These are phyloP conservation scores for Exophiala sp. DNA, from an alignment of 2,329 filamentous ascomycete species.

Conservation along the genomic window DNA sequence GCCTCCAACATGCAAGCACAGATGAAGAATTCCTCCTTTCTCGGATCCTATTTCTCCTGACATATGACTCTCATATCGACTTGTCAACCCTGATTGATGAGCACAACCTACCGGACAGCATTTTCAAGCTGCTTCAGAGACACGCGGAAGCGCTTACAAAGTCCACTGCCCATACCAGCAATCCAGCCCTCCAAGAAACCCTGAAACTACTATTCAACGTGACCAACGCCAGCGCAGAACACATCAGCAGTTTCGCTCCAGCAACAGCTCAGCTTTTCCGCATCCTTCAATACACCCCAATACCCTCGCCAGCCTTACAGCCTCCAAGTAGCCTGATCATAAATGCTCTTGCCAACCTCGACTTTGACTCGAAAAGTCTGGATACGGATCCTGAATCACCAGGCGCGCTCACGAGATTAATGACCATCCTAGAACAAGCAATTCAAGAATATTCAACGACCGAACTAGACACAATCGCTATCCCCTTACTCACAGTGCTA, in stretches of 20 bases:
- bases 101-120: slow-evolving; percentile 63
- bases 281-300: slow-evolving; percentile 62
- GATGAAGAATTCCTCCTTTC: slow-evolving; percentile 85
- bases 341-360: slow-evolving; percentile 77
- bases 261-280: slow-evolving; percentile 68
- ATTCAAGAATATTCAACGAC: slow-evolving; percentile 61
- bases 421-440: slow-evolving; percentile 66
- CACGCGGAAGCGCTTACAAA: slow-evolving; percentile 57
- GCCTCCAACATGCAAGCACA: slow-evolving; percentile 66
- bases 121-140: slow-evolving; percentile 66
- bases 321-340: slow-evolving; percentile 68
- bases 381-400: slow-evolving; percentile 51
- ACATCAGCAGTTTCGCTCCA: slow-evolving; percentile 60
- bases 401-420: slow-evolving; percentile 60
- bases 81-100: slow-evolving; percentile 63
- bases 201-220: slow-evolving; percentile 88
- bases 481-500: slow-evolving; percentile 72
- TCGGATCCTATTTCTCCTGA: slow-evolving; percentile 75
- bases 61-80: slow-evolving; percentile 70
- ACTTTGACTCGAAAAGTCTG: slow-evolving; percentile 58
- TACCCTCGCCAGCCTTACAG: slow-evolving; percentile 65
- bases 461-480: slow-evolving; percentile 68
- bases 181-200: slow-evolving; percentile 76
- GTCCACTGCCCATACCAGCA: slow-evolving; percentile 47
- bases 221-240: slow-evolving; percentile 67